These are phyloP conservation scores for Suillus americanus DNA, from an alignment of 768 basidiomycete genomes.

Conservation along the genomic window DNA sequence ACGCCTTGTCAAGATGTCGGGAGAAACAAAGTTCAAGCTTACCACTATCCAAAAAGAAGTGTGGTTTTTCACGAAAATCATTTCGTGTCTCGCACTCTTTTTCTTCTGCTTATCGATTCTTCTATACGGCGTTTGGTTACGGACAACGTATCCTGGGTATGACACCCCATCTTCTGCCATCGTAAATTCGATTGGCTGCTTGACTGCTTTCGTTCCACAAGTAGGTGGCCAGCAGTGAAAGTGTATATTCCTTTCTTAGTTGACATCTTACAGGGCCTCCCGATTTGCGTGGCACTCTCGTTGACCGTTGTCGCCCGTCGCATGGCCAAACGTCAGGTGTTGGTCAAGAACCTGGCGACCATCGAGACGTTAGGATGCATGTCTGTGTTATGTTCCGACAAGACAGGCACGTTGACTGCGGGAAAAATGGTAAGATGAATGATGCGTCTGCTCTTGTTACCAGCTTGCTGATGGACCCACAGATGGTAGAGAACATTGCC, in stretches of 20 bases:
- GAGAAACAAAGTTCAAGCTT: constrained; percentile 38
- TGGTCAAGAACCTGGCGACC: constrained; percentile 57
- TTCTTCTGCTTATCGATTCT: constrained; percentile 44
- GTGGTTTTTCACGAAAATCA: constrained; percentile 53
- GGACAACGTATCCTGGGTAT: constrained; percentile 19
- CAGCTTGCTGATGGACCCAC: background rate
- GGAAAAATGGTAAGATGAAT: constrained; percentile 35
- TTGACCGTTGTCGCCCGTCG: constrained; percentile 44
- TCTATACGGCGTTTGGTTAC: constrained; percentile 36
- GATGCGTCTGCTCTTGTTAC: background rate
- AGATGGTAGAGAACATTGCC: constrained; percentile 33
- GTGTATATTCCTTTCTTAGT: constrained; percentile 50
- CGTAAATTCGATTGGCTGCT: constrained; percentile 24
- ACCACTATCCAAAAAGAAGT: constrained; percentile 11
- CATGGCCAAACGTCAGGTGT: constrained; percentile 51
- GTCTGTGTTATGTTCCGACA: constrained; percentile 53
- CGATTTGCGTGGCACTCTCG: constrained; percentile 55
- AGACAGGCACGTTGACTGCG: constrained; percentile 59
- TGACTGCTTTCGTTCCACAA: constrained; percentile 45
- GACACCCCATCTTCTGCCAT: constrained; percentile 44
- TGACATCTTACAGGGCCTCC: constrained; percentile 51
- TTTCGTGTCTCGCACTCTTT: constrained; percentile 42
- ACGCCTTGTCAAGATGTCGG: constrained; percentile 39
- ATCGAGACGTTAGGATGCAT: constrained; percentile 69
- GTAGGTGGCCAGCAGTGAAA: constrained; percentile 43